Evolutionary conservation across 2,329 filamentous ascomycete species (phyloP), one percentile per base, ranked within the genome.

Genomic region (Microsporum ferrugineum): DNA sequence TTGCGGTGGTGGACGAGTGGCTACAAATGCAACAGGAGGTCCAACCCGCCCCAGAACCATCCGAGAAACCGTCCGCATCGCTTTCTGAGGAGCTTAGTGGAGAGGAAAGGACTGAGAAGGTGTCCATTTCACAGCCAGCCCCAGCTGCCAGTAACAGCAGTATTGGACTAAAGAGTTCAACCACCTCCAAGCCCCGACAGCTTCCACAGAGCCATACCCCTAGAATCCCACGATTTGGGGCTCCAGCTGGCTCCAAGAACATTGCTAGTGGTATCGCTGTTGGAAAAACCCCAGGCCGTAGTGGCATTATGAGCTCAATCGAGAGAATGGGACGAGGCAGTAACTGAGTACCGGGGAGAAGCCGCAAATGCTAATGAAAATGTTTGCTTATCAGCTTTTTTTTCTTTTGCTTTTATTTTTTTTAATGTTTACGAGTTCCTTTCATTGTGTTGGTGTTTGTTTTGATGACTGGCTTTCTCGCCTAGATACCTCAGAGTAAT

Each of bases 291-390:
- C 70, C 71, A 43, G 75, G 76, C 12, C 81, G 88, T 68, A 89
- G 87, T 69, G 85, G 87, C 61, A 87, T 94, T 69, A 86, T 95
- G 86, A 88, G 82, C 67, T 90, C 88, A 17, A 94, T 95, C 71
- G 89, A 95, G 78, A 84, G 86, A 75, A 95, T 95, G 90, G 89
- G 89, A 7, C 85, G 80, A 59, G 69, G 66, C 59, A 64, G 64
- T 39, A 55, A 62, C 14, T 58, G 55, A 59, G 12, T 51, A 5
- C 17, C 1, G 17, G 17, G 17, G 17, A 10, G 31, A 51, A 29
- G 3, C 23, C 27, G 45, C 7, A 29, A 51, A 23, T 51, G 27
- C 51, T 56, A 58, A 39, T 14, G 23, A 58, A 5, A n/a, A 8
- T 23, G 43, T 41, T 29, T 58, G 36, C n/a, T 57, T 58, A 23